phyloP scores from a whole-genome alignment of 257 asterid species.

The Capsicum pubescens region DNA sequence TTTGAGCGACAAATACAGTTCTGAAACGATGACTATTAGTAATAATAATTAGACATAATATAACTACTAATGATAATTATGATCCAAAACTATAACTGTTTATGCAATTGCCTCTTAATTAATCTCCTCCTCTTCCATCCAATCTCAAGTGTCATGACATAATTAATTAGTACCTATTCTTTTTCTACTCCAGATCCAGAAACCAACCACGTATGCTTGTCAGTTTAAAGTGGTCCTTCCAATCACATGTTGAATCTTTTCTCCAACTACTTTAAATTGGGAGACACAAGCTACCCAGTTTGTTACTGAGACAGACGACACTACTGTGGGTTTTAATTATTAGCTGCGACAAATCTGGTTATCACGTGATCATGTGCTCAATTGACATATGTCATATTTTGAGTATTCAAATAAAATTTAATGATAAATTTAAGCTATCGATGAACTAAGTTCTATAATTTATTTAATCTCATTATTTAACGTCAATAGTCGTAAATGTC shows the following conservation, averaged over 20 bases:
- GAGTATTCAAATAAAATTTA: not conserved
- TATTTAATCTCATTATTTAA: not conserved
- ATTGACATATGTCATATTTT: not conserved
- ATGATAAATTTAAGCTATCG: not conserved
- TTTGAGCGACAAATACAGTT: no score
- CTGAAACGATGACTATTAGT: no score
- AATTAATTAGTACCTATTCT: not conserved
- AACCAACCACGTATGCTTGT: not conserved
- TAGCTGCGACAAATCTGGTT: not conserved
- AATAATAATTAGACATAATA: no score
- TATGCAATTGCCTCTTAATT: not conserved
- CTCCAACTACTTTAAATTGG: not conserved
- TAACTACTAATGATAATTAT: no score
- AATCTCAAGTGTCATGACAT: not conserved
- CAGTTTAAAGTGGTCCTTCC: not conserved
- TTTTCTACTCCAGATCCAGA: not conserved
- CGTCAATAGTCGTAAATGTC: not conserved
- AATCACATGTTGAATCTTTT: slow-evolving; percentile 14
- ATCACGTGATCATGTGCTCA: no score
- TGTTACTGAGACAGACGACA: not conserved
- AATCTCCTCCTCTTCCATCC: not conserved
- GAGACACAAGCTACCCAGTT: not conserved
- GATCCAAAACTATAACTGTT: no score
- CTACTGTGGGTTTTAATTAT: not conserved
- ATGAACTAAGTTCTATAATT: not conserved